phyloP scores from a whole-genome alignment of 345 rosid species.

The Sapria himalayana region DNA sequence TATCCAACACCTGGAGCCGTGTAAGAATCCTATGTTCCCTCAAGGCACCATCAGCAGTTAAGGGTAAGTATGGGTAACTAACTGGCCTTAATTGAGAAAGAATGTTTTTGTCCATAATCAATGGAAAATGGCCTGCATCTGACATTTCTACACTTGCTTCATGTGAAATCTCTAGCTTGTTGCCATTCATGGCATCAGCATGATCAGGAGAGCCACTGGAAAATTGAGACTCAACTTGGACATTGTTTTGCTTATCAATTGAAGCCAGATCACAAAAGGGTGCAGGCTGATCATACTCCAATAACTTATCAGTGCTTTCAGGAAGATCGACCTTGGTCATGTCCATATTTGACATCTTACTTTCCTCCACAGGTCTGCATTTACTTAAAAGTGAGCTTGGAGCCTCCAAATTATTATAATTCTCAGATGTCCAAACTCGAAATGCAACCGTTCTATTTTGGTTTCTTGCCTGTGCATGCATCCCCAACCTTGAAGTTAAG shows the following conservation, averaged over 20 bases:
- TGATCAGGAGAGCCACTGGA: conserved; percentile 14
- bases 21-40: conserved; percentile 75
- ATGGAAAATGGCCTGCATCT: conserved; percentile 15
- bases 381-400: conserved; percentile 23
- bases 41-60: conserved; percentile 44
- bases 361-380: conserved; percentile 13
- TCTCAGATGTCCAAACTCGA: conserved; percentile 57
- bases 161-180: conserved; percentile 17
- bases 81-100: conserved; percentile 13
- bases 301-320: conserved; percentile 13
- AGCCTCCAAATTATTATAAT: conserved; percentile 19
- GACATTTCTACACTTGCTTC: conserved; percentile 14
- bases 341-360: conserved; percentile 12
- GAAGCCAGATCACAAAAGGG: conserved; percentile 18
- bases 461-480: conserved; percentile 51
- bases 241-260: conserved; percentile 15
- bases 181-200: conserved; percentile 12
- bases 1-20: conserved; percentile 48
- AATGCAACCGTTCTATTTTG: conserved; percentile 40
- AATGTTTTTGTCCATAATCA: conserved; percentile 11
- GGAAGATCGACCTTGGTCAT: conserved; percentile 13
- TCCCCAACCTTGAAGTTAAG: conserved; percentile 51
- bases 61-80: conserved; percentile 14
- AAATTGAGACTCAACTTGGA: conserved; percentile 19
- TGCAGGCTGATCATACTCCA: conserved; percentile 18